Base-by-base conservation (phyloP, 805 yeast genomes). In the Kluyveromyces nonfermentans region DNA sequence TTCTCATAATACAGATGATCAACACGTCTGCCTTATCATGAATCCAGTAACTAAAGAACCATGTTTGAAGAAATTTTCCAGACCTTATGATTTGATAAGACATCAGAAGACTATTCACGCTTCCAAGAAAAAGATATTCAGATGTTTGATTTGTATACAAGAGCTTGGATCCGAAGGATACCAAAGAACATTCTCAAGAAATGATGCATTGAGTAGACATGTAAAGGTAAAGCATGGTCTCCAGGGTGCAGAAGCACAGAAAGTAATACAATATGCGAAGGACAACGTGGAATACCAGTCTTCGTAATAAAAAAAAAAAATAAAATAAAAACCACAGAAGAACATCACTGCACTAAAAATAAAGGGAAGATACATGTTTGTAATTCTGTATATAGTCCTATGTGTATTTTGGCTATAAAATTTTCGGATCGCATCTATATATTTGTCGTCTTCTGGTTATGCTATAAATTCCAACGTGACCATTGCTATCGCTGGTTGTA, bases 101-200 rank as follows among this genome's bases (percentile, higher is more conserved):
- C 98, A 90, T 64, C 96, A 90, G 63, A 95, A 90, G 57, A 93
- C 97, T 0, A 89, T 90, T 43, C 98, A 90, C 63, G 93, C 97
- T 1, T 73, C 84, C 39, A 83, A 82, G 60, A 83, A 90, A 65
- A 84, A 84, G 55, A 78, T 83, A 40, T 93, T 81, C 70, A 80
- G 84, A 59, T 90, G 98, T 64, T 80, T 79, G 53, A 80, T 83
- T 37, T 90, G 98, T 67, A 93, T 66, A 18, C 54, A 60, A 43
- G 64, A 68, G 2, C 59, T 64, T 22, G 72, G 71, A 16, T 60
- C 64, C 12, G 60, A 63, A 35, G 68, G 71, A 20, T 68, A 66
- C 43, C 77, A 79, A 40, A 81, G 90, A 69, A 87, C 95, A 1
- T 90, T 93, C 58, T 84, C 95, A 44, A 77, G 98, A 49, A 83